A percentile compares a stretch with the other conserved stretches of the same genome.
Conservation (phyloP, 441 rosid species). For the Populus trichocarpa region DNA sequence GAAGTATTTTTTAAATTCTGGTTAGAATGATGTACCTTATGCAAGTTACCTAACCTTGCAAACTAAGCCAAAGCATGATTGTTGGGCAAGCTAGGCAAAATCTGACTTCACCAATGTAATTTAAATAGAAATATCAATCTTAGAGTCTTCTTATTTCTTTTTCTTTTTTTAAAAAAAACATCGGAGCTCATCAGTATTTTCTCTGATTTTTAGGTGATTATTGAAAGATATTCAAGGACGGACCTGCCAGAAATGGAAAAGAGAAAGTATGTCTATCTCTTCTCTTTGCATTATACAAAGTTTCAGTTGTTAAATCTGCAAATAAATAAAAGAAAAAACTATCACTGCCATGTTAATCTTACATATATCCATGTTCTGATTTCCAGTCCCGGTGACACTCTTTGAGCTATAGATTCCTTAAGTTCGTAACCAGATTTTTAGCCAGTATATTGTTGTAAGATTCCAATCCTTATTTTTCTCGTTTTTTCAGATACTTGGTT, state of each 20-base stretch:
- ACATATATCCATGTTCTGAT: background rate
- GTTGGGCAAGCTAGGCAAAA: background rate
- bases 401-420: background rate
- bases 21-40: background rate
- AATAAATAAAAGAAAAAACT: too few species aligned
- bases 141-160: background rate
- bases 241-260: conserved; percentile 51
- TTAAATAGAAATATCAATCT: background rate
- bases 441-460: background rate
- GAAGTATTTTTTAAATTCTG: background rate
- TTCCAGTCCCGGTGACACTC: background rate
- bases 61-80: background rate
- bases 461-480: background rate
- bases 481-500: conserved; percentile 49
- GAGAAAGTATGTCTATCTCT: conserved; percentile 34
- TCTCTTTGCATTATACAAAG: background rate
- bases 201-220: conserved; percentile 31
- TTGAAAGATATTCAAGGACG: conserved; percentile 42
- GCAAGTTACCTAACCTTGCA: background rate
- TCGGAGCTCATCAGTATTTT: background rate
- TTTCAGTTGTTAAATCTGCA: background rate
- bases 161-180: too few species aligned
- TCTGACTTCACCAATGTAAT: background rate
- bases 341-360: background rate
- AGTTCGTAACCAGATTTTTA: background rate